A percentile compares a stretch with the other conserved stretches of the same genome.
Evolutionary conservation across 148 eudicot genomes (phyloP).

Genomic region (Rhododendron ovatum): DNA sequence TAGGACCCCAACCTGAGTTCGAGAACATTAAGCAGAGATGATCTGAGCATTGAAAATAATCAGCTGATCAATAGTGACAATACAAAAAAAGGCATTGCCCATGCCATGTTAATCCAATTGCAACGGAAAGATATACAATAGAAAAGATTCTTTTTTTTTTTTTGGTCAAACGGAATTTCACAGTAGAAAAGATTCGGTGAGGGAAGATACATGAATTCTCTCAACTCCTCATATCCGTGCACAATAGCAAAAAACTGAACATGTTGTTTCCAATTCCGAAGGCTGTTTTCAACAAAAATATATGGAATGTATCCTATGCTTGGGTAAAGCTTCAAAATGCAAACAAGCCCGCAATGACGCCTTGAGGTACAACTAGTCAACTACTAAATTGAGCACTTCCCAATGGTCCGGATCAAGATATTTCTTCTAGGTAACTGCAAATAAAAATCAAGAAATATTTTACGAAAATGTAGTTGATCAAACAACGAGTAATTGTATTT

Average conservation of each 20-base stretch:
- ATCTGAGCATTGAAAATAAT: not conserved
- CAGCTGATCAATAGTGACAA: not conserved
- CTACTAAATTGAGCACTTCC: not conserved
- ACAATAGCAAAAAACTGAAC: not conserved
- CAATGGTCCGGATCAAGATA: not conserved
- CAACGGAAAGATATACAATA: not conserved
- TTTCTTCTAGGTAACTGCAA: no score
- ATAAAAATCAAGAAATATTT: not conserved
- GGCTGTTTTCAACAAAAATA: not conserved
- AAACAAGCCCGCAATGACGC: not conserved
- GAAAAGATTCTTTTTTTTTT: not conserved
- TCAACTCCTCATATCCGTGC: not conserved
- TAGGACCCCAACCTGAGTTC: not conserved
- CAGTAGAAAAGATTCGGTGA: not conserved
- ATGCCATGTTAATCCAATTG: not conserved
- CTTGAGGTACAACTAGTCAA: not conserved
- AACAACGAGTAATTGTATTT: not conserved
- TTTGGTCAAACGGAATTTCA: not conserved
- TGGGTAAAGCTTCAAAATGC: not conserved
- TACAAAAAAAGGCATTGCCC: not conserved
- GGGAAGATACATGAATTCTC: not conserved
- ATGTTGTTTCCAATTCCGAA: not conserved
- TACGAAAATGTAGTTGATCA: not conserved
- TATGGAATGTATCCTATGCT: not conserved
- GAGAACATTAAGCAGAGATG: not conserved